Base-by-base conservation (phyloP, 73 alveolate species). In the Durusdinium trenchii region DNA sequence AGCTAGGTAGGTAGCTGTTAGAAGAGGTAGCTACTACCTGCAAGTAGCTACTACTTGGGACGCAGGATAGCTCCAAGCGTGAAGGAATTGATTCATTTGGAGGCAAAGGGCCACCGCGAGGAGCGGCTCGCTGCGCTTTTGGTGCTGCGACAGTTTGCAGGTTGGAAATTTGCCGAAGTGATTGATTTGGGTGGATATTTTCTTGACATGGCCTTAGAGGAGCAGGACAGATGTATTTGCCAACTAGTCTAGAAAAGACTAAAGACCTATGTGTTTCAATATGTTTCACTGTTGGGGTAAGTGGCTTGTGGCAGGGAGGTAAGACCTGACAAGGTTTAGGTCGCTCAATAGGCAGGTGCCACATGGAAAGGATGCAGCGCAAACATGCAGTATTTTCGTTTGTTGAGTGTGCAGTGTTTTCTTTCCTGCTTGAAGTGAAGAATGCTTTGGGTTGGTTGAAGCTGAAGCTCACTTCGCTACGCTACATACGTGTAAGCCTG, bases 81-180 rank as follows among this genome's bases (percentile, higher is more conserved):
- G n/a, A 18, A 16, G 9, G 9, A 28, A 6, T 35, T 64, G n/a
- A 18, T 16, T 28, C 79, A 9, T 6, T 42, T 46, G 48, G 28
- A 91, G 97, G 97, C 81, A n/a, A 91, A 91, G 38, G 97, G 97
- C 42, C 54, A 51, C 82, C 83, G 97, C 16, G 97, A 91, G 87
- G 97, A 91, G 40, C 86, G 97, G 60, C 64, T 91, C 47, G 97
- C 97, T 14, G 67, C 97, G 75, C 75, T 91, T 54, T 62, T 91
- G 89, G 97, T 91, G 52, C 97, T 91, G 7, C 97, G 97, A 12
- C 97, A 91, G 42, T 87, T 91, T 16, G 89, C 84, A 76, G 95
- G 95, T 23, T 36, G 35, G 48, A 6, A 38, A 26, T 54, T 42
- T 20, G 50, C 28, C 50, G 32, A 48, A 4, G 9, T 20, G 36